Percentiles rank a stretch among this genome's conserved stretches.
These are phyloP conservation scores for Podospora comata DNA, from an alignment of 495 filamentous ascomycete species.

Conservation along the genomic window DNA sequence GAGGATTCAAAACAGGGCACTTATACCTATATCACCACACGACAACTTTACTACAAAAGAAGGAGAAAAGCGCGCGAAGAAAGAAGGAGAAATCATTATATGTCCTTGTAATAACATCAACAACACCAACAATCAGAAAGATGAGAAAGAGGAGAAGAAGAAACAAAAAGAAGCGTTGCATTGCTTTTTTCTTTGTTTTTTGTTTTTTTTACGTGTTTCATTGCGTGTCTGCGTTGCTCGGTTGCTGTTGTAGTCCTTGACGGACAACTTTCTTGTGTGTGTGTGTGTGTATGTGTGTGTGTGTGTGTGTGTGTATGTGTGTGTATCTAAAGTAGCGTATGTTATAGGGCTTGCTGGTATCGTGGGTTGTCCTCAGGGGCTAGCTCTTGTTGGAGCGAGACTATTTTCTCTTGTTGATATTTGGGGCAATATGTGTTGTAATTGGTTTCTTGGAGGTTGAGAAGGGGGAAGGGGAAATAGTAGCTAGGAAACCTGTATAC, in stretches of 20 bases:
- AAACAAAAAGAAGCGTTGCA: constrained; percentile 1
- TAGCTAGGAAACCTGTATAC: too few species aligned
- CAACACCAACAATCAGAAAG: not conserved
- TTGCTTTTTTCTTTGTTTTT: not conserved
- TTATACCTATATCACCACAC: not conserved
- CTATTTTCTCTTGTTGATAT: too few species aligned
- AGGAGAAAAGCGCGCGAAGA: not conserved
- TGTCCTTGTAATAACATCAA: constrained; percentile 6
- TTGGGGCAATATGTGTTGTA: too few species aligned
- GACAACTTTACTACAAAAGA: not conserved
- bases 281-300: not conserved
- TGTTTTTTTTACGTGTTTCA: not conserved
- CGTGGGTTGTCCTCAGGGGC: not conserved
- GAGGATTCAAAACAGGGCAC: not conserved
- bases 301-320: not conserved
- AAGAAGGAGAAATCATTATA: not conserved
- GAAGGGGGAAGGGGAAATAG: too few species aligned
- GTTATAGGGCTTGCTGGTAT: not conserved
- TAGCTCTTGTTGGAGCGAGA: too few species aligned
- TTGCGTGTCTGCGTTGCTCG: not conserved
- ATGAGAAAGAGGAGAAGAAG: not conserved
- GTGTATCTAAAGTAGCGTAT: too few species aligned
- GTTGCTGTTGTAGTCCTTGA: not conserved
- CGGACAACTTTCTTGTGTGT: too few species aligned
- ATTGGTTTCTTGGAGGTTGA: too few species aligned